Base-by-base conservation (phyloP, 305 asterid genomes). In the Striga hermonthica region DNA sequence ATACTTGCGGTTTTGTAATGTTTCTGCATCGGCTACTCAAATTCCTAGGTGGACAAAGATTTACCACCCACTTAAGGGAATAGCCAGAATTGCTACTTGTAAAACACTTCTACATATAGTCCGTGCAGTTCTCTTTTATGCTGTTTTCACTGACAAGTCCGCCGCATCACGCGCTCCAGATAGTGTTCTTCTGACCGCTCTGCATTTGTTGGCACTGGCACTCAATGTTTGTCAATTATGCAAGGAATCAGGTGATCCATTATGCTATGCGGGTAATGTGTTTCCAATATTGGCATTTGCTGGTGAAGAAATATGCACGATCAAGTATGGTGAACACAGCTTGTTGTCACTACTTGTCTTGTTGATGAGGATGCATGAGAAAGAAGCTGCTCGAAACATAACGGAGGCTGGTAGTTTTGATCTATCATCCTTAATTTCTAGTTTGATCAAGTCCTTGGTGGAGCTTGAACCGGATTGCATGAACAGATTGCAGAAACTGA, bases 71-170 rank as follows among this genome's bases (percentile, higher is more conserved):
- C 95, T 94, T 60, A 81, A 76, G 48, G 93, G 91, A 39, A 74
- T 94, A 75, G 93, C 99, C 65, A 80, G 80, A 77, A 70, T 90
- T 72, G 99, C 96, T 66, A 91, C 97, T 54, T 90, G 98, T 75
- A 86, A 79, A 83, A 75, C 86, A 48, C 76, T 86, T 34, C 86
- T 84, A 65, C 91, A 91, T 76, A 83, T 91, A 74, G 75, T 90
- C 49, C 96, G 95, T 39, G 82, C 98, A 34, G 87, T 85, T 74
- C 77, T 86, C 48, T 84, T 84, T 72, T 84, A 86, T 76, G 95
- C 97, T 63, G 91, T 82, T 79, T 87, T 78, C 79, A 74, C 85
- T 7, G 92, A 86, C 37, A 74, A 84, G 75, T 66, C 65, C 37
- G 50, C 74, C 9, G 22, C 79, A 34, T 85, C 91, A 55, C 94